Percentiles rank a stretch among this genome's conserved stretches.
These are phyloP conservation scores for Lathyrus oleraceus DNA, from an alignment of 306 rosid species.

Conservation along the genomic window DNA sequence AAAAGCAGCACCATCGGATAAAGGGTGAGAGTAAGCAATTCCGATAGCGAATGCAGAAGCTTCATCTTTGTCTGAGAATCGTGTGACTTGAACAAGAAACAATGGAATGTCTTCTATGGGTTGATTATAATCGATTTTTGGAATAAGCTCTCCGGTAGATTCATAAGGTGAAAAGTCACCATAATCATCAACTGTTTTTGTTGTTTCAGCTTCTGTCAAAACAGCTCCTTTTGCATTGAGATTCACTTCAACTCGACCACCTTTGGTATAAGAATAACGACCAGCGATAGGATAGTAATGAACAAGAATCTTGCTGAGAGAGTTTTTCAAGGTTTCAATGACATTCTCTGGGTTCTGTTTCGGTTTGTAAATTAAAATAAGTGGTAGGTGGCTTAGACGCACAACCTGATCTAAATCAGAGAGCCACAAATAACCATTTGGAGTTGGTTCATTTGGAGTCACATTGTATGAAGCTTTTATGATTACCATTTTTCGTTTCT, in stretches of 20 bases:
- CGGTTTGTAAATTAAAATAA: conserved; percentile 19
- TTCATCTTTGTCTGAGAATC: not conserved
- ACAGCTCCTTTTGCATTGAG: conserved; percentile 28
- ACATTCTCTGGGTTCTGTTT: not conserved
- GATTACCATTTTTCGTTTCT: not conserved
- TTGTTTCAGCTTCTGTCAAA: conserved; percentile 9
- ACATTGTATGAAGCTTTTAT: not conserved
- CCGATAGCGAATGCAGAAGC: conserved; percentile 4
- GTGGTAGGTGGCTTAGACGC: not conserved
- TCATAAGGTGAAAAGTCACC: conserved; percentile 35
- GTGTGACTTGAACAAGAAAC: conserved; percentile 5
- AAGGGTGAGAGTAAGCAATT: not conserved
- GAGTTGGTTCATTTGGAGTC: conserved; percentile 1
- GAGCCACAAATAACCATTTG: not conserved
- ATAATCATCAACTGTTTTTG: not conserved
- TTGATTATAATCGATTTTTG: conserved; percentile 12
- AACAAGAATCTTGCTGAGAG: conserved; percentile 25
- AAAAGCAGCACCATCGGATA: not conserved
- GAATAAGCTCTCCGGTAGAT: conserved; percentile 17
- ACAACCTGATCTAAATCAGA: conserved; percentile 11
- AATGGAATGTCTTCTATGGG: conserved; percentile 9
- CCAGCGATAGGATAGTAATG: conserved; percentile 38
- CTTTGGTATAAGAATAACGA: not conserved
- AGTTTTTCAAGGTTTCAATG: conserved; percentile 1
- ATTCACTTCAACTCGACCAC: not conserved